Evolutionary conservation across 2,329 filamentous ascomycete species (phyloP).

Genomic region (Hypoxylon sp.): DNA sequence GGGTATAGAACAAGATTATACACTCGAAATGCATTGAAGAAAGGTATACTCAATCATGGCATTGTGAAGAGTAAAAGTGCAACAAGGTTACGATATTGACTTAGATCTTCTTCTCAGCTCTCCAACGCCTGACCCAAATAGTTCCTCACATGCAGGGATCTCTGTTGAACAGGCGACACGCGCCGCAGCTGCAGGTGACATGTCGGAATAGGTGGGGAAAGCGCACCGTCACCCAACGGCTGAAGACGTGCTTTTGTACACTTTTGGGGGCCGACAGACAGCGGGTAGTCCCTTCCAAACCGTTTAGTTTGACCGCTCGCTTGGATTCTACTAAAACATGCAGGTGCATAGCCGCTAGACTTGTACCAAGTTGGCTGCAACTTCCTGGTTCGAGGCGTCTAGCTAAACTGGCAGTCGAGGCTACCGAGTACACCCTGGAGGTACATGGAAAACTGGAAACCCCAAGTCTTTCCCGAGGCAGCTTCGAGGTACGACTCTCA

Average conservation of each 20-base stretch:
- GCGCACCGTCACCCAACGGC: constrained; percentile 3
- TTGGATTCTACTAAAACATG: constrained; percentile 18
- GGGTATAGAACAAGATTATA: not conserved
- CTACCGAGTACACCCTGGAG: not conserved
- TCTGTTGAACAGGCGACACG: constrained; percentile 33
- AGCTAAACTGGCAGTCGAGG: not conserved
- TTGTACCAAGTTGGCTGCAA: not conserved
- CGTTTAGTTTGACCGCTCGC: constrained; percentile 24
- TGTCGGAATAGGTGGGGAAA: constrained; percentile 14
- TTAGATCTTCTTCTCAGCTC: constrained; percentile 12
- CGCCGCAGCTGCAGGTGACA: constrained; percentile 30
- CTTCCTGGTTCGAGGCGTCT: not conserved
- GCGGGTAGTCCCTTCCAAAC: constrained; percentile 20
- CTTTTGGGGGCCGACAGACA: no score
- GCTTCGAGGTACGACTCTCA: constrained; percentile 2
- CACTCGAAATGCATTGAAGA: constrained; percentile 2
- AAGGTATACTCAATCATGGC: constrained; percentile 10
- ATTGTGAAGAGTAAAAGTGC: constrained; percentile 12
- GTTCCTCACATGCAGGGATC: constrained; percentile 27
- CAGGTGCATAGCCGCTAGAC: constrained; percentile 1
- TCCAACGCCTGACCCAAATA: constrained; percentile 26
- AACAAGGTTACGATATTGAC: constrained; percentile 18
- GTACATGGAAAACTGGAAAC: no score
- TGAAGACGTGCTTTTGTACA: not conserved
- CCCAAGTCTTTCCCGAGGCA: not conserved